A percentile compares a stretch with the other conserved stretches of the same genome.
These are phyloP conservation scores for Trichosporon sp. DNA, from an alignment of 1,284 basidiomycete species.

Conservation along the genomic window DNA sequence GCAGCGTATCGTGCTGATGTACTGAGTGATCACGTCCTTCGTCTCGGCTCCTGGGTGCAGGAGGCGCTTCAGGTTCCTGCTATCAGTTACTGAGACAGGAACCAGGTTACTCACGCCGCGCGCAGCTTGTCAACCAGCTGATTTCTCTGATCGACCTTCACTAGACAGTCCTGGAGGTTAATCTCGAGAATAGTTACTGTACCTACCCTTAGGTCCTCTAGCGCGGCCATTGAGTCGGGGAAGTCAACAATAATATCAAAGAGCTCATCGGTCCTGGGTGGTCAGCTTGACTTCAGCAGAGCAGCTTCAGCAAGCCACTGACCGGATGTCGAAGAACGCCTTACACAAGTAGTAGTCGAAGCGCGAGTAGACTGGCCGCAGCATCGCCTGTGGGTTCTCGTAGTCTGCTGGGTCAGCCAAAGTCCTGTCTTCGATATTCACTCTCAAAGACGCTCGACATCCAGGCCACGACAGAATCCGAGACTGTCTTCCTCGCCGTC, in stretches of 20 bases:
- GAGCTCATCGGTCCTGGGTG: slow-evolving; percentile 70
- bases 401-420: neutral
- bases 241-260: slow-evolving; percentile 95
- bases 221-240: slow-evolving; percentile 76
- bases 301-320: no score
- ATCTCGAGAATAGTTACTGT: neutral
- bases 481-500: slow-evolving; percentile 66
- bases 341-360: slow-evolving; percentile 90
- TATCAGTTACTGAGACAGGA: slow-evolving; percentile 8
- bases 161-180: slow-evolving; percentile 35
- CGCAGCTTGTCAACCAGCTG: slow-evolving; percentile 45
- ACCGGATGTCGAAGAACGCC: slow-evolving; percentile 79
- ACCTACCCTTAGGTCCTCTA: slow-evolving; percentile 77
- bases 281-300: no score
- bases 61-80: slow-evolving; percentile 75
- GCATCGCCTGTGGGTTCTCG: slow-evolving; percentile 49
- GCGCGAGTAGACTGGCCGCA: slow-evolving; percentile 71
- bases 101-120: slow-evolving; percentile 32
- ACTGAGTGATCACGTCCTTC: slow-evolving; percentile 82
- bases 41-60: slow-evolving; percentile 96
- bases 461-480: slow-evolving; percentile 72
- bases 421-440: slow-evolving; percentile 14
- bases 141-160: slow-evolving; percentile 39
- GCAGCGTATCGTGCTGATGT: slow-evolving; percentile 91
- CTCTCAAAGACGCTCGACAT: slow-evolving; percentile 68